Evolutionary conservation across 2,329 filamentous ascomycete species (phyloP).

Genomic region (Trichophyton mentagrophytes): DNA sequence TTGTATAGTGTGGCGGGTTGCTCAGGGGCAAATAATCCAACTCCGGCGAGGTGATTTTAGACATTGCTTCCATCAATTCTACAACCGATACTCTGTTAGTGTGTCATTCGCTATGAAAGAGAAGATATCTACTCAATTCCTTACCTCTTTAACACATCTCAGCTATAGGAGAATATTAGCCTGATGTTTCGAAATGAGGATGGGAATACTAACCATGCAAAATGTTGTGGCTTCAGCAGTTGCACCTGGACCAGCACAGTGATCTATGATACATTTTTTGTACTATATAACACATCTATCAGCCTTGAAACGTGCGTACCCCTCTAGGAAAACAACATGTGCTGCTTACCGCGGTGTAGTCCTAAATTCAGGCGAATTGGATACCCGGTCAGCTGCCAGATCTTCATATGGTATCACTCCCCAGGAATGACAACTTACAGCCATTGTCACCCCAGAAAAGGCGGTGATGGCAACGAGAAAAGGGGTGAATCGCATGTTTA

Average conservation of each 20-base stretch:
- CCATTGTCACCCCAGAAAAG: background rate
- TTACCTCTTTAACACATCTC: background rate
- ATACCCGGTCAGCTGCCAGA: background rate
- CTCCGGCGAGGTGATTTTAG: too few relatives aligned
- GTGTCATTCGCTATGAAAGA: background rate
- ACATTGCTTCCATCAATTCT: background rate
- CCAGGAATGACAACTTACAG: background rate
- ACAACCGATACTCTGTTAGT: background rate
- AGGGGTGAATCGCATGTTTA: background rate
- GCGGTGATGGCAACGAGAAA: background rate
- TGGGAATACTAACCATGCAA: background rate
- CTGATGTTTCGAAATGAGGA: background rate
- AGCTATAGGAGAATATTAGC: background rate
- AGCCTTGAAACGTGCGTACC: background rate
- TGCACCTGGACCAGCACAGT: background rate
- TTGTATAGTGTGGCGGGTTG: too few relatives aligned
- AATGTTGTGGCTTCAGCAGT: background rate
- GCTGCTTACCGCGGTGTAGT: background rate
- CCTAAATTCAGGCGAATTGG: background rate
- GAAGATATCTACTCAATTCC: background rate
- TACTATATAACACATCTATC: background rate
- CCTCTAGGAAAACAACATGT: background rate
- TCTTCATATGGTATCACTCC: background rate
- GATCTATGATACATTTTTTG: background rate
- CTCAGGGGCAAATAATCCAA: too few relatives aligned